Conservation (phyloP, 352 stramenopile genomes). For the Phytophthora meadii region DNA sequence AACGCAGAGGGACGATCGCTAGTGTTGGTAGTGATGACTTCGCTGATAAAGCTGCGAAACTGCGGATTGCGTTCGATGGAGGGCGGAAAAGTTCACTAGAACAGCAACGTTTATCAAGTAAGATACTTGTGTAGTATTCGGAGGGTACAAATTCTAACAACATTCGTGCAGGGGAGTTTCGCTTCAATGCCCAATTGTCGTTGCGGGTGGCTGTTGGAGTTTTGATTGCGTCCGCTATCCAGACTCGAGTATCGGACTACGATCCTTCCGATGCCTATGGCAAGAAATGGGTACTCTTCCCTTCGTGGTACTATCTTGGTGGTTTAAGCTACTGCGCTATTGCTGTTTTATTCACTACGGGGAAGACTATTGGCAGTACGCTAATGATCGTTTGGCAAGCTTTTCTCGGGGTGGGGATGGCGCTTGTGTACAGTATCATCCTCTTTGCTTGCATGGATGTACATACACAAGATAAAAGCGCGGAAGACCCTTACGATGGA, state of each 20-base stretch:
- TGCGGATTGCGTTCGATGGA: conserved; percentile 40
- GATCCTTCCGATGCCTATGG: conserved; percentile 18
- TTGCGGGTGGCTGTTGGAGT: conserved; percentile 51
- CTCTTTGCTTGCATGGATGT: conserved; percentile 62
- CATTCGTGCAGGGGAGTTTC: conserved; percentile 40
- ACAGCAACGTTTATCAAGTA: conserved; percentile 41
- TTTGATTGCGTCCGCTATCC: conserved; percentile 46
- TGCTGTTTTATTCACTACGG: conserved; percentile 73
- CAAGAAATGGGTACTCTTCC: conserved; percentile 58
- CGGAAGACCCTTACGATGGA: conserved; percentile 41
- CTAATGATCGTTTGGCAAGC: conserved; percentile 74
- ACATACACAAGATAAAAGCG: conserved; percentile 43
- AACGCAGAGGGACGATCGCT: conserved; percentile 27
- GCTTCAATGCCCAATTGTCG: conserved; percentile 48
- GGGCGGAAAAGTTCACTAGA: conserved; percentile 22
- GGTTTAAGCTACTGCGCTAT: conserved; percentile 81
- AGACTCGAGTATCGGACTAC: conserved; percentile 46
- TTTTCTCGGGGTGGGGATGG: conserved; percentile 74
- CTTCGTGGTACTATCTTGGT: conserved; percentile 62
- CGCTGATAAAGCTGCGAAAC: conserved; percentile 34
- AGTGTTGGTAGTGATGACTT: conserved; percentile 44
- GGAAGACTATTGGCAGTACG: conserved; percentile 76
- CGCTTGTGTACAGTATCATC: conserved; percentile 79
- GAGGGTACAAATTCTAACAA: not conserved
- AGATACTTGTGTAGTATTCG: not conserved